Evolutionary conservation across 2,329 filamentous ascomycete genomes (phyloP).

Genomic region (Taxawa tesnikishii): DNA sequence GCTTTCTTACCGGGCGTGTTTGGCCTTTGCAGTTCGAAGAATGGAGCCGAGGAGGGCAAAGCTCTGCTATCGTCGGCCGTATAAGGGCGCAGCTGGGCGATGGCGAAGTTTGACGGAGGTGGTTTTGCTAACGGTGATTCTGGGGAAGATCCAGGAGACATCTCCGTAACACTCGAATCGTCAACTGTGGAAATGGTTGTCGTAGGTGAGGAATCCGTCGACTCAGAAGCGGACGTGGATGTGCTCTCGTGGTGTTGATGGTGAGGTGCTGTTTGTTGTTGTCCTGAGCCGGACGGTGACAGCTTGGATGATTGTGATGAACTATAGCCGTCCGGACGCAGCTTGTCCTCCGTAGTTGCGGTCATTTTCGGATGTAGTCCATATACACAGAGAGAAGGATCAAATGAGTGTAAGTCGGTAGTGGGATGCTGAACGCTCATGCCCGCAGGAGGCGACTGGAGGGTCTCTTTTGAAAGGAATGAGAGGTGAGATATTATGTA

Average conservation of each 20-base stretch:
- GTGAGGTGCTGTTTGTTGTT: slow-evolving; percentile 4
- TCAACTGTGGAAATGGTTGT: slow-evolving; percentile 89
- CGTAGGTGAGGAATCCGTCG: slow-evolving; percentile 87
- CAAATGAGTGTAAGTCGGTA: not conserved
- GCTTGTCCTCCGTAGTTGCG: not conserved
- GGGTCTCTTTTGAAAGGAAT: not conserved
- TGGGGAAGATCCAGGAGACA: slow-evolving; percentile 82
- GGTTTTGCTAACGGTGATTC: slow-evolving; percentile 73
- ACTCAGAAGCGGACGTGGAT: slow-evolving; percentile 69
- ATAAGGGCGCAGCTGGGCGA: slow-evolving; percentile 36
- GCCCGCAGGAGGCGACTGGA: not conserved
- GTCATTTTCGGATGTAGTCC: not conserved
- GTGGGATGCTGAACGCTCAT: not conserved
- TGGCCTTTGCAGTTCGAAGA: slow-evolving; percentile 36
- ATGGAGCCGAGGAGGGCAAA: slow-evolving; percentile 45
- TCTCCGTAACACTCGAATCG: slow-evolving; percentile 78
- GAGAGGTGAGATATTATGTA: not conserved
- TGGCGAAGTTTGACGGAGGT: slow-evolving; percentile 56
- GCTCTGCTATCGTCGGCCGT: slow-evolving; percentile 29
- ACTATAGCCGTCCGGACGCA: not conserved
- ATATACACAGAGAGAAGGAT: not conserved
- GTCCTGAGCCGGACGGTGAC: no score
- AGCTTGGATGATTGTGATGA: not conserved
- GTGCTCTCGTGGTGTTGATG: slow-evolving; percentile 66
- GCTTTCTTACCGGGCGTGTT: slow-evolving; percentile 50